Conservation (phyloP, 129 eudicot species). For the Oenanthe sinensis region DNA sequence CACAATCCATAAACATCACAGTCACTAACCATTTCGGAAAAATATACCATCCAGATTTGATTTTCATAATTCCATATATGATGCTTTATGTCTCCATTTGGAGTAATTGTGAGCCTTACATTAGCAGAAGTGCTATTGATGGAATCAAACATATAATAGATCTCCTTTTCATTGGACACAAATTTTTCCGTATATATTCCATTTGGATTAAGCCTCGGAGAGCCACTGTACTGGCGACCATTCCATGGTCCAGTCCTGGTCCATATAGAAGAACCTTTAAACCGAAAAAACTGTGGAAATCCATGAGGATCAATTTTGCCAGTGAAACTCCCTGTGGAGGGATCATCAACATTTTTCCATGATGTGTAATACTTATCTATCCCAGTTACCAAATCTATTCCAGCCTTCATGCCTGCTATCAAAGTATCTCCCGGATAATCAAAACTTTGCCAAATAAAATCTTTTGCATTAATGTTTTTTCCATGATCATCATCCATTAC, state of each 20-base stretch:
- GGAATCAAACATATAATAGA: neutral
- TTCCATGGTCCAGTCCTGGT: neutral
- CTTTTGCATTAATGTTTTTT: neutral
- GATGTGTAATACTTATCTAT: neutral
- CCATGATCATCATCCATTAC: neutral
- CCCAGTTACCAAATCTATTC: slow-evolving; percentile 1
- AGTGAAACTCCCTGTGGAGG: neutral
- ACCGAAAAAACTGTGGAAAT: neutral
- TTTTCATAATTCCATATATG: neutral
- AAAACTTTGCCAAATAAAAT: slow-evolving; percentile 1
- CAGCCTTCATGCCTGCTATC: neutral
- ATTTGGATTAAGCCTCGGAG: neutral
- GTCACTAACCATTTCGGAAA: neutral
- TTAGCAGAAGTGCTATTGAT: neutral
- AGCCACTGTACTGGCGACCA: neutral
- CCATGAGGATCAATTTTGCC: neutral
- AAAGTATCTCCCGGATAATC: neutral
- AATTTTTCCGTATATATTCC: neutral
- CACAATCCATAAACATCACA: neutral
- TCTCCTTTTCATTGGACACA: neutral
- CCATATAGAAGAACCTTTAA: neutral
- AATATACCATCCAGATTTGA: neutral
- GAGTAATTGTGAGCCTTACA: neutral
- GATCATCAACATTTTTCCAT: neutral
- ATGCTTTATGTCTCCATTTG: neutral